phyloP scores from a whole-genome alignment of 2,329 filamentous ascomycete species.

The Paraphaeosphaeria sporulosa region DNA sequence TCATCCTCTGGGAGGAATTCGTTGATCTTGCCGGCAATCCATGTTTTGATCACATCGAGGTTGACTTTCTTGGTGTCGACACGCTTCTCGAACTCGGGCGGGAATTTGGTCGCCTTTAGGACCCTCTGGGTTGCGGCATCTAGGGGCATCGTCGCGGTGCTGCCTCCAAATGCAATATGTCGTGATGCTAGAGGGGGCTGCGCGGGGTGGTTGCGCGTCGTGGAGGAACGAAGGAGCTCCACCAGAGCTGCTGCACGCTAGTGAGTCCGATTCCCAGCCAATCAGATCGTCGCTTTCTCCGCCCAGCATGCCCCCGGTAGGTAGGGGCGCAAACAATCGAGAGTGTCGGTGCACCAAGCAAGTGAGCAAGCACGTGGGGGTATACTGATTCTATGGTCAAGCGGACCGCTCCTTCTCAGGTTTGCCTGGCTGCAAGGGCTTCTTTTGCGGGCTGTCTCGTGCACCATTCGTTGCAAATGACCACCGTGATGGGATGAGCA shows the following conservation, averaged over 20 bases:
- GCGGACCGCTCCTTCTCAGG: too few species aligned
- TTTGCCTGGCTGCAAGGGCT: too few species aligned
- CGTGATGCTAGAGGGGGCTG: slow-evolving; percentile 10
- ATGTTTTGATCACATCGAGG: slow-evolving; percentile 97
- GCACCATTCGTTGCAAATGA: too few species aligned
- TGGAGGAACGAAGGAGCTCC: not conserved
- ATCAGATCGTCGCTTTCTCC: slow-evolving; percentile 12
- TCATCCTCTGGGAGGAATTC: slow-evolving; percentile 92
- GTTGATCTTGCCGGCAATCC: slow-evolving; percentile 89
- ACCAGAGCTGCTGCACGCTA: slow-evolving; percentile 1
- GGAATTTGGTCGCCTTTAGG: slow-evolving; percentile 90
- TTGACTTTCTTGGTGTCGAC: slow-evolving; percentile 99
- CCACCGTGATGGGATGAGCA: too few species aligned
- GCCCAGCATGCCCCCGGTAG: not conserved
- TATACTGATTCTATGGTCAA: too few species aligned
- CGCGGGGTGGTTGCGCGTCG: slow-evolving; percentile 10
- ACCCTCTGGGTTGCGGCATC: slow-evolving; percentile 84
- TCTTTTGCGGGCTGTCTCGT: too few species aligned
- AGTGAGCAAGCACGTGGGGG: not conserved
- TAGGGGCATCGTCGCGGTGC: slow-evolving; percentile 69
- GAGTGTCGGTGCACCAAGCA: not conserved
- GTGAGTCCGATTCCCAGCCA: slow-evolving; percentile 4
- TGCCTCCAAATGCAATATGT: slow-evolving; percentile 6
- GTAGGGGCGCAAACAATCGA: not conserved
- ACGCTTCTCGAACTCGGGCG: slow-evolving; percentile 90